phyloP scores from a whole-genome alignment of 2,329 filamentous ascomycete genomes.

The Penicillium occitanis region DNA sequence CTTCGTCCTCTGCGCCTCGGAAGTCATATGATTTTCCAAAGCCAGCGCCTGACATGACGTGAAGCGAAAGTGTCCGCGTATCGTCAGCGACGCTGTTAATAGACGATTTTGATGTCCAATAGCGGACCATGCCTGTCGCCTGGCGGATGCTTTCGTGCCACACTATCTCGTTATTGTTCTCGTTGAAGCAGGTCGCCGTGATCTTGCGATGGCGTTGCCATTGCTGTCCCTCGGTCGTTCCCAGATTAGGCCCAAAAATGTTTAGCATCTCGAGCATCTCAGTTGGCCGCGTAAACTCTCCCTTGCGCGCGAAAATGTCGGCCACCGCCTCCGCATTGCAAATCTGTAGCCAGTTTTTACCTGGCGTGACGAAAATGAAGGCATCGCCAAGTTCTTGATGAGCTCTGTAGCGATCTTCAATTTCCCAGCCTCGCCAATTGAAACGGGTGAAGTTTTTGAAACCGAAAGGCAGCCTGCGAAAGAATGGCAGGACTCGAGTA shows the following conservation, averaged over 20 bases:
- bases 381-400: slow-evolving; percentile 4
- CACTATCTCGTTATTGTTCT: neutral
- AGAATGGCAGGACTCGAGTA: neutral
- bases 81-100: neutral
- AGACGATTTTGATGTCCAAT: neutral
- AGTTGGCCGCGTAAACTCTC: neutral
- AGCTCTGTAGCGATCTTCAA: neutral
- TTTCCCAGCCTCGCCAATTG: slow-evolving; percentile 8
- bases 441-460: neutral
- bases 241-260: neutral
- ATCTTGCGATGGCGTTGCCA: slow-evolving; percentile 2
- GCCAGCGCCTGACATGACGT: neutral
- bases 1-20: neutral
- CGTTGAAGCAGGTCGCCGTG: neutral
- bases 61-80: neutral
- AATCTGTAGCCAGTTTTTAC: slow-evolving; percentile 6
- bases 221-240: neutral
- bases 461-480: neutral
- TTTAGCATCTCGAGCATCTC: slow-evolving; percentile 3
- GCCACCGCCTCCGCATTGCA: neutral
- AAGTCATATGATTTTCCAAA: slow-evolving; percentile 5
- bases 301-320: slow-evolving; percentile 1
- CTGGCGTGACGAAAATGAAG: slow-evolving; percentile 4
- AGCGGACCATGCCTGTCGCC: neutral
- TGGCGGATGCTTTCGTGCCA: slow-evolving; percentile 5